phyloP scores from a whole-genome alignment of 108 stramenopile genomes.

The Fragilaria crotonensis region DNA sequence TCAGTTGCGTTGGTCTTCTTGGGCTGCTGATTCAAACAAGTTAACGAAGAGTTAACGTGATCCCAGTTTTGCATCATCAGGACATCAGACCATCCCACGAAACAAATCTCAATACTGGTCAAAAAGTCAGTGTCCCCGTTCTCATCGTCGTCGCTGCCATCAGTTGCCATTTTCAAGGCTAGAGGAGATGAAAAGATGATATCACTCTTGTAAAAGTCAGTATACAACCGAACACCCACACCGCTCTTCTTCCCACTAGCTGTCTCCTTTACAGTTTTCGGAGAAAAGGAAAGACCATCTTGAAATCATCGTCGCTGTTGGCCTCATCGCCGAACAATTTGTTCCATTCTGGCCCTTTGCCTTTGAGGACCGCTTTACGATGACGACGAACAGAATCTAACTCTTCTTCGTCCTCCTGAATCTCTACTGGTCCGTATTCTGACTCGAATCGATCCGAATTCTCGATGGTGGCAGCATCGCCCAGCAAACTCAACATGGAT shows the following conservation, averaged over 20 bases:
- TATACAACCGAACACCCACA: constrained; percentile 39
- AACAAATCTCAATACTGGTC: constrained; percentile 87
- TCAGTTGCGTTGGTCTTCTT: constrained; percentile 75
- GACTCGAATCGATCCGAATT: constrained; percentile 61
- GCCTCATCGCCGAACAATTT: constrained; percentile 82
- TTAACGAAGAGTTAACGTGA: constrained; percentile 72
- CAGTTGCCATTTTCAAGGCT: constrained; percentile 71
- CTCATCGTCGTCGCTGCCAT: constrained; percentile 31
- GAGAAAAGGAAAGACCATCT: constrained; percentile 78
- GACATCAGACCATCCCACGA: constrained; percentile 72
- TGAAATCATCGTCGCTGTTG: constrained; percentile 93
- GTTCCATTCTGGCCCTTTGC: constrained; percentile 83
- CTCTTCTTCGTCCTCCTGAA: constrained; percentile 20
- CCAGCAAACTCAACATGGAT: constrained; percentile 37
- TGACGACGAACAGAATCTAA: background rate
- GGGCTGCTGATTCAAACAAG: constrained; percentile 72
- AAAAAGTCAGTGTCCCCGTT: constrained; percentile 64
- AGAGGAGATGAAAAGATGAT: constrained; percentile 91
- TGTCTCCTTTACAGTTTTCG: constrained; percentile 41
- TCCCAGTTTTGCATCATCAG: constrained; percentile 97
- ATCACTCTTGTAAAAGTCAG: constrained; percentile 93
- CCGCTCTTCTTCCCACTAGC: constrained; percentile 1
- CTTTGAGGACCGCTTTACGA: constrained; percentile 35
- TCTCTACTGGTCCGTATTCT: constrained; percentile 57
- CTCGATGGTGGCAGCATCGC: constrained; percentile 25